These are phyloP conservation scores for Hansfordia pulvinata DNA, from an alignment of 2,329 filamentous ascomycete species.

Conservation along the genomic window DNA sequence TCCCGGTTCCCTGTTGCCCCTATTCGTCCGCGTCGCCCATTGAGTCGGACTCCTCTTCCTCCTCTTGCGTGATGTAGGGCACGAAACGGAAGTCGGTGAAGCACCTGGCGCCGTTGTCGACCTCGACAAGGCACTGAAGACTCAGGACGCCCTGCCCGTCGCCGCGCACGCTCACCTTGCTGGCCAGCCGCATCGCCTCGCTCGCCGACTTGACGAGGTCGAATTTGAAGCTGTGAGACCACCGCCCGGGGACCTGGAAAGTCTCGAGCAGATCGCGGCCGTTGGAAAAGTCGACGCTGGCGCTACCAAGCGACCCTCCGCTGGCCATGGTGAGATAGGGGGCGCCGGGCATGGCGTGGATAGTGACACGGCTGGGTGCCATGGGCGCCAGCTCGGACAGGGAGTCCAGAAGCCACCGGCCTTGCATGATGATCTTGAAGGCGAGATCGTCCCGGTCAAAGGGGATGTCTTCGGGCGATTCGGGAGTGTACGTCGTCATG, in stretches of 20 bases:
- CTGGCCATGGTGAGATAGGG: constrained; percentile 67
- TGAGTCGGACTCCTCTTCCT: constrained; percentile 34
- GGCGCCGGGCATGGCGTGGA: constrained; percentile 48
- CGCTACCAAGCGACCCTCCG: constrained; percentile 43
- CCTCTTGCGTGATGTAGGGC: constrained; percentile 52
- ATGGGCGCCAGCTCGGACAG: constrained; percentile 57
- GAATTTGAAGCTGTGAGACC: constrained; percentile 73
- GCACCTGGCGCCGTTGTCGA: constrained; percentile 54
- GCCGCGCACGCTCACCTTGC: constrained; percentile 80
- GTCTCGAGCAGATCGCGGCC: constrained; percentile 61
- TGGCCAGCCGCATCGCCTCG: constrained; percentile 85
- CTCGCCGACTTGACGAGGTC: constrained; percentile 71
- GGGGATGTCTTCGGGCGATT: constrained; percentile 67
- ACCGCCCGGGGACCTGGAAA: constrained; percentile 46
- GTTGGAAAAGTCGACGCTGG: constrained; percentile 52
- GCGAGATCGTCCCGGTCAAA: constrained; percentile 68
- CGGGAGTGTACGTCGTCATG: constrained; percentile 74
- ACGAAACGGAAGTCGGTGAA: constrained; percentile 80
- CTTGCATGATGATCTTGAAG: constrained; percentile 92
- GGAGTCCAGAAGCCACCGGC: constrained; percentile 57
- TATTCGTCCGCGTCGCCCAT: constrained; percentile 22
- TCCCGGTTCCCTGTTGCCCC: no score
- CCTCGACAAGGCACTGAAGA: constrained; percentile 90
- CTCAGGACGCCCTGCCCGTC: constrained; percentile 85
- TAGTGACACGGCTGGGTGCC: constrained; percentile 57